A percentile compares a stretch with the other conserved stretches of the same genome.
These are phyloP conservation scores for Nemania sp. DNA, from an alignment of 2,329 filamentous ascomycete genomes.

Conservation along the genomic window DNA sequence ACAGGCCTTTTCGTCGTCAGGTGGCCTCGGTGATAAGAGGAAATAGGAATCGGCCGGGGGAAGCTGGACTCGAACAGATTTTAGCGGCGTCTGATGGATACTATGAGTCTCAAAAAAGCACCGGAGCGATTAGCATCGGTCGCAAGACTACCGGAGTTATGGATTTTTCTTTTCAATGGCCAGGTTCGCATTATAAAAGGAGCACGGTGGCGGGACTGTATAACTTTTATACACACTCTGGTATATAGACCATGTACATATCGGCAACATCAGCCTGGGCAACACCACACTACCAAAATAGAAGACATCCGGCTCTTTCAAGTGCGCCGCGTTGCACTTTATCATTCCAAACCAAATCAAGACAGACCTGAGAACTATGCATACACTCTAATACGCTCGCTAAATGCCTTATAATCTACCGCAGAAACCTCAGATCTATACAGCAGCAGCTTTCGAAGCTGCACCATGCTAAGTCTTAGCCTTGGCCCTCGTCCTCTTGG, in stretches of 20 bases:
- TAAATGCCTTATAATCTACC: background rate
- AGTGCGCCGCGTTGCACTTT: no score
- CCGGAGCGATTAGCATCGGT: no score
- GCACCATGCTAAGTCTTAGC: constrained; percentile 25
- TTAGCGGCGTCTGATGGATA: no score
- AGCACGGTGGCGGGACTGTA: background rate
- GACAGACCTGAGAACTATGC: no score
- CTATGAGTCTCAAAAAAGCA: no score
- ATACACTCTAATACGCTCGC: background rate
- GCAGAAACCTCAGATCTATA: constrained; percentile 16
- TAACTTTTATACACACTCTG: constrained; percentile 10
- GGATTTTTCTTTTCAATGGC: no score
- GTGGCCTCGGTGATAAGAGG: background rate
- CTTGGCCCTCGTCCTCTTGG: constrained; percentile 23
- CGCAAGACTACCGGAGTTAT: no score
- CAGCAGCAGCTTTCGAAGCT: constrained; percentile 20
- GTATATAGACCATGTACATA: background rate
- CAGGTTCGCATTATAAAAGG: background rate
- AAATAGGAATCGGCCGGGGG: no score
- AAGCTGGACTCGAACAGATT: no score
- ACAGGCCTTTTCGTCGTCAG: background rate
- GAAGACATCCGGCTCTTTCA: background rate
- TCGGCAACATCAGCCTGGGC: background rate
- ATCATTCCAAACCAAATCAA: no score
- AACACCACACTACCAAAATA: background rate